Conservation (phyloP, 164 flowering plant species). For the Vitis amurensis region DNA sequence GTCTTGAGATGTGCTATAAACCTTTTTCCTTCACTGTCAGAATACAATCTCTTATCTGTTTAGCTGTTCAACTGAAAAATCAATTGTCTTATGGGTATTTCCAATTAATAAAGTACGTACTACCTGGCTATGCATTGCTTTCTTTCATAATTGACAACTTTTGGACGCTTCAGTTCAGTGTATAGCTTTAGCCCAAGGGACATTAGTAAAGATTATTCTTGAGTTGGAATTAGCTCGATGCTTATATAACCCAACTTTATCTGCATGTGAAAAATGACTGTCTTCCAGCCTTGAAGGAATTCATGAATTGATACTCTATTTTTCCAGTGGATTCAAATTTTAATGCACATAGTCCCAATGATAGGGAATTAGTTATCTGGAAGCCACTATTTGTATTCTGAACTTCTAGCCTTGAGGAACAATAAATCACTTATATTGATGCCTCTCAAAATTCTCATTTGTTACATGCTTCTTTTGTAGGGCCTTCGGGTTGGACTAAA, state of each 20-base stretch:
- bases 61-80: too few species aligned
- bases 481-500: constrained; percentile 93
- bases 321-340: neutral
- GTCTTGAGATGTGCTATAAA: too few species aligned
- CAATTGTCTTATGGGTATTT: neutral
- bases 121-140: neutral
- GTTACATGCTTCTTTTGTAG: constrained; percentile 31
- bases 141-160: neutral
- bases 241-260: neutral
- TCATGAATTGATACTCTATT: neutral
- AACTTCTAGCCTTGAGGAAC: neutral
- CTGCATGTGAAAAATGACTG: neutral
- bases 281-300: neutral
- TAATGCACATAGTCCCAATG: neutral
- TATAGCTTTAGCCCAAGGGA: neutral
- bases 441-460: neutral
- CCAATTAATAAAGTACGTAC: neutral
- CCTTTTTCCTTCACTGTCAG: too few species aligned
- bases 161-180: neutral
- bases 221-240: neutral
- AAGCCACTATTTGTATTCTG: neutral
- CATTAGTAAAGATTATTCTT: neutral
- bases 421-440: neutral
- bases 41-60: neutral
- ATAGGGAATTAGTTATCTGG: neutral